Conservation (phyloP, 345 rosid species). For the Gossypium longicalyx region DNA sequence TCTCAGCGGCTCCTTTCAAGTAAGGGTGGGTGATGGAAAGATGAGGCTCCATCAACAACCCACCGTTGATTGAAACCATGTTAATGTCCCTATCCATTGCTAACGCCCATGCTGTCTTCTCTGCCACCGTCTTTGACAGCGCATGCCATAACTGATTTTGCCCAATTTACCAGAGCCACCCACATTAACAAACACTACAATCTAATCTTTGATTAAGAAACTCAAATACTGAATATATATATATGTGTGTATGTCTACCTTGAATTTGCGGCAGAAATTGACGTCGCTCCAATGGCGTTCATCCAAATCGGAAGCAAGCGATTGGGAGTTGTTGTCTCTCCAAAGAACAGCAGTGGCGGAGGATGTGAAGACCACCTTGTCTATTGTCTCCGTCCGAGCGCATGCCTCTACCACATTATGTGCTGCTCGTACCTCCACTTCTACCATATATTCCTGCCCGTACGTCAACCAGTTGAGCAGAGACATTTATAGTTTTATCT, state of each 20-base stretch:
- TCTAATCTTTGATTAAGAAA: background rate
- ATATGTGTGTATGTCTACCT: conserved; percentile 22
- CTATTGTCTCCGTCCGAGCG: conserved; percentile 48
- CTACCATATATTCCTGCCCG: conserved; percentile 54
- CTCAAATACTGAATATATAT: background rate
- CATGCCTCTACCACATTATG: conserved; percentile 72
- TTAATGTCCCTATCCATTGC: conserved; percentile 67
- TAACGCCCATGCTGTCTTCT: conserved; percentile 72
- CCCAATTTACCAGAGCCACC: background rate
- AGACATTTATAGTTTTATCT: background rate
- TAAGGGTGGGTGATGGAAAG: conserved; percentile 44
- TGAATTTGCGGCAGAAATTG: conserved; percentile 47
- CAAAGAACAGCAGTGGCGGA: conserved; percentile 52
- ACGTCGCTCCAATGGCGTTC: conserved; percentile 55
- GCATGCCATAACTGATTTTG: conserved; percentile 56
- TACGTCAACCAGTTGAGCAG: no score
- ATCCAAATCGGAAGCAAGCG: conserved; percentile 30
- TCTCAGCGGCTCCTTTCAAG: conserved; percentile 69
- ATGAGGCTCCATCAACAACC: conserved; percentile 43
- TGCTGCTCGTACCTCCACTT: conserved; percentile 60
- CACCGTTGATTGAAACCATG: conserved; percentile 61
- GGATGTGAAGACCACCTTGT: conserved; percentile 66
- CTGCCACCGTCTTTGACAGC: conserved; percentile 54
- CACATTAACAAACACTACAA: background rate
- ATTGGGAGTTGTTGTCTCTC: conserved; percentile 33